phyloP scores from a whole-genome alignment of 805 yeast genomes.

The Lipomyces japonicus region DNA sequence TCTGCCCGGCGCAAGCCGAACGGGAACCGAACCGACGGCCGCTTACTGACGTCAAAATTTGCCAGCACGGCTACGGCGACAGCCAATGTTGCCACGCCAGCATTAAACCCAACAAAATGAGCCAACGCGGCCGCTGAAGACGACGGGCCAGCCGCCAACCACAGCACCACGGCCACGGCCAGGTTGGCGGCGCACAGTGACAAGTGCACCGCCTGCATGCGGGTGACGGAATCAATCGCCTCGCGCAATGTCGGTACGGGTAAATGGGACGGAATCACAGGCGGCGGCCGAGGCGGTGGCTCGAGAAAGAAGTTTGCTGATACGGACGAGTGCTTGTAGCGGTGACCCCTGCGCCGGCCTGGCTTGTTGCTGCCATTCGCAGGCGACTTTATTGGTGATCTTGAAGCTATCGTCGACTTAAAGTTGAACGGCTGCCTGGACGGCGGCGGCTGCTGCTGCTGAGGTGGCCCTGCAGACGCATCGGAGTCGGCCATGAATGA shows the following conservation, averaged over 20 bases:
- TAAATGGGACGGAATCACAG: slow-evolving; percentile 56
- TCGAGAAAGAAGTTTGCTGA: slow-evolving; percentile 95
- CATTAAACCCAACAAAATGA: slow-evolving; percentile 82
- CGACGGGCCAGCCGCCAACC: slow-evolving; percentile 55
- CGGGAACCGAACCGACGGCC: slow-evolving; percentile 76
- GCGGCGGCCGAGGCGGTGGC: slow-evolving; percentile 69
- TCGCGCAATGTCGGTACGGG: slow-evolving; percentile 68
- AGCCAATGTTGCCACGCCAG: slow-evolving; percentile 66
- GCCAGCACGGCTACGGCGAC: slow-evolving; percentile 74
- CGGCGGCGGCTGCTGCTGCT: slow-evolving; percentile 15
- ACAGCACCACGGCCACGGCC: slow-evolving; percentile 51
- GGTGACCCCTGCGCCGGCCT: slow-evolving; percentile 76
- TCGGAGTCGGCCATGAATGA: no score
- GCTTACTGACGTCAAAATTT: slow-evolving; percentile 91
- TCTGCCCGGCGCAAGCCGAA: slow-evolving; percentile 92
- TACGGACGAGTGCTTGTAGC: slow-evolving; percentile 93
- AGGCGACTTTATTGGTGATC: slow-evolving; percentile 39
- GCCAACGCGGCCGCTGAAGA: slow-evolving; percentile 70
- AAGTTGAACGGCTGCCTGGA: slow-evolving; percentile 30
- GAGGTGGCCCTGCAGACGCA: no score
- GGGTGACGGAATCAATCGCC: no score
- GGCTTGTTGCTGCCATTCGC: slow-evolving; percentile 8
- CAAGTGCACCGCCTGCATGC: slow-evolving; percentile 61
- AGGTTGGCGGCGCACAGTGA: slow-evolving; percentile 59
- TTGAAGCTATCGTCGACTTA: slow-evolving; percentile 49